Evolutionary conservation across 305 asterid species (phyloP), one percentile per base, ranked within the genome.

Genomic region (Lippia alba): DNA sequence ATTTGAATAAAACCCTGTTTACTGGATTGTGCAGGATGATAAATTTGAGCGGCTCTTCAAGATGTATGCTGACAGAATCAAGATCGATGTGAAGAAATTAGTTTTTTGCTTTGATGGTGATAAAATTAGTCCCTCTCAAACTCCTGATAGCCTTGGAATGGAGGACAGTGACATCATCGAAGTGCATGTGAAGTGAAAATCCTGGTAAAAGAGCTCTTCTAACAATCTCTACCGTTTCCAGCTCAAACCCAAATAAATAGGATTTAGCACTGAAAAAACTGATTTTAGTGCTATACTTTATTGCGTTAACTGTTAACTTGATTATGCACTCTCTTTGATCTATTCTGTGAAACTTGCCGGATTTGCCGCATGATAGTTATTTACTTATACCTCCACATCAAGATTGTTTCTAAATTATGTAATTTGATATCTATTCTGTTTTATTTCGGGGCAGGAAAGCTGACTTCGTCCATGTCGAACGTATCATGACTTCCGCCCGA

Each of bases 151-250:
- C 74, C 96, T 91, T 20, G 94, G 76, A 41, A 89, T 93, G 98
- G 98, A 93, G 85, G 97, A 93, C 5, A 66, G 86, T 30, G 97
- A 93, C 87, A 91, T 89, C 57, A 79, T 93, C 53, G 96, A 93
- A 80, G 97, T 89, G 69, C 86, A 84, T 74, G 80, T 80, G 19
- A 93, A 85, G 79, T 81, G 80, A 58, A 79, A 86, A 87, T 75
- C 73, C 75, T 44, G 89, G 86, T 82, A 71, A 55, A 67, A 33
- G 18, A 15, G 16, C 67, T 55, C 61, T 48, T 48, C 54, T 2
- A 58, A 66, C 36, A 56, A 40, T 64, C 32, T 24, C 12, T 57
- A 32, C 45, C 56, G 51, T 70, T 55, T 41, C 51, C 19, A 63
- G 18, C 44, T 70, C 30, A 3, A 24, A 24, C 30, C 46, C 61